These are phyloP conservation scores for Colletotrichum echinochloae DNA, from an alignment of 2,329 filamentous ascomycete genomes.

Conservation along the genomic window DNA sequence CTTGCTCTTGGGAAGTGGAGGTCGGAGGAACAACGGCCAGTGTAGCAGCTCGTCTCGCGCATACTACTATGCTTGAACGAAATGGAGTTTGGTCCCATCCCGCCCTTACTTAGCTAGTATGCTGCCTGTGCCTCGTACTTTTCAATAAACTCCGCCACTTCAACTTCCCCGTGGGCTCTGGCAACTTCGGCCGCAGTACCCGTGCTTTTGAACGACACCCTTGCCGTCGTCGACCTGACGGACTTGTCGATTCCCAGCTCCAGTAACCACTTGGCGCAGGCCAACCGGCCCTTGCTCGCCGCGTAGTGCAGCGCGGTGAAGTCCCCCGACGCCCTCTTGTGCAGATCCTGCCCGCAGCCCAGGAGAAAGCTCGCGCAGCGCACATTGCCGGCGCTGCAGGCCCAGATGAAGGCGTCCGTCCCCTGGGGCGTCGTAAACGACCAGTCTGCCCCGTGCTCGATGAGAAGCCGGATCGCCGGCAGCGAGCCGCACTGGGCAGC, in stretches of 20 bases:
- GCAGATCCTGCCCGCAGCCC: conserved; percentile 13
- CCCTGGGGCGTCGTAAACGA: conserved; percentile 21
- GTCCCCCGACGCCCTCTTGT: conserved; percentile 3
- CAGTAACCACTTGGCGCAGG: conserved; percentile 27
- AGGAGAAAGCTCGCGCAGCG: conserved; percentile 20
- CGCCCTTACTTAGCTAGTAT: not conserved
- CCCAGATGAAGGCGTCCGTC: conserved; percentile 15
- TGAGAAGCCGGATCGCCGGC: conserved; percentile 20
- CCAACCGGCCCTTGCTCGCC: not conserved
- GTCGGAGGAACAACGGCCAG: not conserved
- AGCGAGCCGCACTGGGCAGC: conserved; percentile 8
- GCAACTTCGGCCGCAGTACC: conserved; percentile 33
- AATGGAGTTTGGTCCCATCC: not conserved
- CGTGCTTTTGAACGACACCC: conserved; percentile 16
- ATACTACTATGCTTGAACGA: not conserved
- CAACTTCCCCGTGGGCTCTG: conserved; percentile 13
- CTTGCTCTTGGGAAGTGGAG: not conserved
- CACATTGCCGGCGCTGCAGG: not conserved
- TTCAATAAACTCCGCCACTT: conserved; percentile 17
- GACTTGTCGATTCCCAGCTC: conserved; percentile 33
- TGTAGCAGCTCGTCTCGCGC: not conserved
- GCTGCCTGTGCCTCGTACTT: not conserved
- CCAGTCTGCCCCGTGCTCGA: conserved; percentile 14
- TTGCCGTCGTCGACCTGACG: conserved; percentile 3
- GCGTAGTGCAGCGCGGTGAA: conserved; percentile 35